These are phyloP conservation scores for Sporothrix curviconia DNA, from an alignment of 2,329 filamentous ascomycete genomes.

Conservation along the genomic window DNA sequence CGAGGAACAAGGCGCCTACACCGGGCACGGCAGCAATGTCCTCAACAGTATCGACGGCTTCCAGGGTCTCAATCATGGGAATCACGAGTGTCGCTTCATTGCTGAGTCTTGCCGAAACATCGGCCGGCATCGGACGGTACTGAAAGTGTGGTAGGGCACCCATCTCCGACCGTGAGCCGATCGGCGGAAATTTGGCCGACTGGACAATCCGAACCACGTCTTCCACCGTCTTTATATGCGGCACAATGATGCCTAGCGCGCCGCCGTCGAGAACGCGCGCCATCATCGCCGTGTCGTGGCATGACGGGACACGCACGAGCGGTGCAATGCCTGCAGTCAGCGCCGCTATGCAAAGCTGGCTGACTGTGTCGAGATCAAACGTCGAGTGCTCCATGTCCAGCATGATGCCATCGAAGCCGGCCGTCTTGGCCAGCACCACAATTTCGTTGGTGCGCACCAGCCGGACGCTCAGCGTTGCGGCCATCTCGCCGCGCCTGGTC, in stretches of 20 bases:
- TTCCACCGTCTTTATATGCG: slow-evolving; percentile 30
- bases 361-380: slow-evolving; percentile 30
- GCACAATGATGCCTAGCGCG: slow-evolving; percentile 35
- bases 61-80: slow-evolving; percentile 29
- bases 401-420: slow-evolving; percentile 35
- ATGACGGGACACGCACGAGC: slow-evolving; percentile 35
- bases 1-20: slow-evolving; percentile 34
- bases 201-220: slow-evolving; percentile 21
- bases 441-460: neutral
- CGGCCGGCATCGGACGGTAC: slow-evolving; percentile 11
- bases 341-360: slow-evolving; percentile 34
- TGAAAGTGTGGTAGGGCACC: slow-evolving; percentile 22
- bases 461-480: neutral
- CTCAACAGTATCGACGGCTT: slow-evolving; percentile 32
- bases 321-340: slow-evolving; percentile 34
- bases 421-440: slow-evolving; percentile 31
- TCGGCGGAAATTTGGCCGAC: slow-evolving; percentile 23
- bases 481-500: neutral
- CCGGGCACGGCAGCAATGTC: slow-evolving; percentile 35
- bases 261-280: slow-evolving; percentile 35
- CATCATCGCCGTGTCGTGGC: slow-evolving; percentile 33
- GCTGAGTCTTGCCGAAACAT: slow-evolving; percentile 13
- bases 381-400: slow-evolving; percentile 41
- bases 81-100: slow-evolving; percentile 19
- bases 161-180: slow-evolving; percentile 23